phyloP scores from a whole-genome alignment of 2,329 filamentous ascomycete species.

The Calonectria montana region DNA sequence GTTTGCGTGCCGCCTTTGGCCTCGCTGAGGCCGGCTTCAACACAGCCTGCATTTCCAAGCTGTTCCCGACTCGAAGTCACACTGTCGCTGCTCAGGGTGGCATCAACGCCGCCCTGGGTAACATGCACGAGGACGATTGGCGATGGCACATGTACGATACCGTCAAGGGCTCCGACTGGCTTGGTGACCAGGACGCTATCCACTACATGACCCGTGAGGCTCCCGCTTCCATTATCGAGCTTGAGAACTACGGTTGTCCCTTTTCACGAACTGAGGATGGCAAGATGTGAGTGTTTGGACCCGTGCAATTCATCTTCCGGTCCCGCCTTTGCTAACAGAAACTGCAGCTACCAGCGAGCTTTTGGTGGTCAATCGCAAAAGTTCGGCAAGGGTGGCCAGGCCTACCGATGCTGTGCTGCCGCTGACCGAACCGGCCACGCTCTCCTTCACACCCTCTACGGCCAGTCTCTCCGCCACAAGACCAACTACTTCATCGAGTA shows the following conservation, averaged over 20 bases:
- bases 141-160: constrained; percentile 99
- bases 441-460: constrained; percentile 97
- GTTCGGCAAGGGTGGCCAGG: constrained; percentile 96
- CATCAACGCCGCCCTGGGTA: constrained; percentile 89
- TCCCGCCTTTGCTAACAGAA: constrained; percentile 24
- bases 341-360: constrained; percentile 89
- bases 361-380: constrained; percentile 98
- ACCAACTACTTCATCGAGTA: constrained; percentile 99
- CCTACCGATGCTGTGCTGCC: constrained; percentile 96
- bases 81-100: constrained; percentile 86
- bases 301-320: background rate
- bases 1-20: constrained; percentile 85
- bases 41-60: constrained; percentile 87
- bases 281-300: constrained; percentile 76
- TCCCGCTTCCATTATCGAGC: constrained; percentile 89
- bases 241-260: constrained; percentile 97
- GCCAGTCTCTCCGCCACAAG: constrained; percentile 96
- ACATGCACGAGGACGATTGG: constrained; percentile 99
- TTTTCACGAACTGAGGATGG: constrained; percentile 97
- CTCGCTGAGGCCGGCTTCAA: constrained; percentile 91
- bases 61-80: constrained; percentile 87
- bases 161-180: constrained; percentile 97
- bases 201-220: constrained; percentile 99
- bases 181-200: constrained; percentile 96
- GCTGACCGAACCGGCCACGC: constrained; percentile 98